Evolutionary conservation across 768 basidiomycete genomes (phyloP), one percentile per base, ranked within the genome.

Genomic region (Hirschioporus abietinus): DNA sequence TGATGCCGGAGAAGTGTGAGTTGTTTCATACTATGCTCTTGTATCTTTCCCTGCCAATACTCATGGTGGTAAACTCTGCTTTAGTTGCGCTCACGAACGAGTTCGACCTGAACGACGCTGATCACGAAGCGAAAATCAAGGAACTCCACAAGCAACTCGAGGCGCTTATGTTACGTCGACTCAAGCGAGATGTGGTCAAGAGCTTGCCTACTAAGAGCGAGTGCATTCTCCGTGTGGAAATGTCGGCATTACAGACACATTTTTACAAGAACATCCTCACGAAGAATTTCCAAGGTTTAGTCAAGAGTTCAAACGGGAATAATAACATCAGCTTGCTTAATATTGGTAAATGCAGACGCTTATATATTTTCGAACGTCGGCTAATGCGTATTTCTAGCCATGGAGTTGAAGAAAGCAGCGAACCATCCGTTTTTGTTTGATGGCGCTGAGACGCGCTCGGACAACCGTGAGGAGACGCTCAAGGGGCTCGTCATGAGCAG

Each of bases 211-310:
- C 96, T 10, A 99, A 99, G 86, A 96, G 94, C 76, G 97, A 99
- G 79, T 91, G 95, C 52, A 99, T 99, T 71, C 81, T 99, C 60
- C 88, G 97, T 23, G 96, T 99, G 34, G 97, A 99, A 82, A 96
- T 99, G 96, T 91, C 88, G 74, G 86, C 92, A 64, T 86, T 99
- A 75, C 96, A 98, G 78, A 96, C 94, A 7, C 95, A 95, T 74
- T 98, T 96, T 74, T 99, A 99, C 83, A 98, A 98, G 84, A 99
- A 97, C 76, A 99, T 98, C 72, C 78, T 97, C 69, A 95, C 95
- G 36, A 95, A 91, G 92, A 99, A 99, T 77, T 99, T 96, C 76
- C 85, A 89, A 72, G 97, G 91, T 23, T 82, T 99, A 60, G 85
- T 93, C 70, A 96, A 95, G 82, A 92, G 92, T 71, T 90, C 93